phyloP scores from a whole-genome alignment of 768 basidiomycete species.

The Trametes sanguinea region DNA sequence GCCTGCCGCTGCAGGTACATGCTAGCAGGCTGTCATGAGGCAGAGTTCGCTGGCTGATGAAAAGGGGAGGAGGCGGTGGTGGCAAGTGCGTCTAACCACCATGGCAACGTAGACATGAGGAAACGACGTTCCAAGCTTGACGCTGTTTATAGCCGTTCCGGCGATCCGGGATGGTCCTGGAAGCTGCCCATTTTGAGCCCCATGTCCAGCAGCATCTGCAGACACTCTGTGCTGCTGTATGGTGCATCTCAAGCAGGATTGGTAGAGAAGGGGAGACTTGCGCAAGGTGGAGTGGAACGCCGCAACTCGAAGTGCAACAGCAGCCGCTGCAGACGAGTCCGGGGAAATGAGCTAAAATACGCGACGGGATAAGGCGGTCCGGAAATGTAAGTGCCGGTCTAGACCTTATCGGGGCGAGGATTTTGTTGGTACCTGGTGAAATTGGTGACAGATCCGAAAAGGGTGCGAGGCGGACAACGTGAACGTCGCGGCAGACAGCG shows the following conservation, averaged over 20 bases:
- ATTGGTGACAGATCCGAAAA: conserved; percentile 6
- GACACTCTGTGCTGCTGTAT: too few relatives aligned
- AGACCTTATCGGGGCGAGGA: neutral
- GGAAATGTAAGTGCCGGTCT: neutral
- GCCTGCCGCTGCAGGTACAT: conserved; percentile 19
- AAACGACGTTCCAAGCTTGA: conserved; percentile 8
- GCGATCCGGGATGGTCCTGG: neutral
- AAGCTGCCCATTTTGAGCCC: too few relatives aligned
- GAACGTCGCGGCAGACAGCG: neutral
- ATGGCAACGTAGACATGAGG: conserved; percentile 15
- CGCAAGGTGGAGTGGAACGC: too few relatives aligned
- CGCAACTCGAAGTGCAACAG: too few relatives aligned
- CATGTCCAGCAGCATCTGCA: too few relatives aligned
- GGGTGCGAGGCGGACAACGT: neutral
- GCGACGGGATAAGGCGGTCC: too few relatives aligned
- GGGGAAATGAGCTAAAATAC: too few relatives aligned
- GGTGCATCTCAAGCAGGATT: too few relatives aligned
- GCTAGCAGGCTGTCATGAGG: conserved; percentile 23
- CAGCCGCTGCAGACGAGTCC: too few relatives aligned
- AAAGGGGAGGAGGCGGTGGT: conserved; percentile 1
- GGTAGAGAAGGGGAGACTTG: too few relatives aligned
- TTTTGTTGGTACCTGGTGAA: conserved; percentile 14
- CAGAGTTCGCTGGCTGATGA: conserved; percentile 9
- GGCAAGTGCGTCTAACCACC: conserved; percentile 21
- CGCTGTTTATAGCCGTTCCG: conserved; percentile 16